Conservation (phyloP, 2,329 filamentous ascomycete genomes). For the Massarina eburnea region DNA sequence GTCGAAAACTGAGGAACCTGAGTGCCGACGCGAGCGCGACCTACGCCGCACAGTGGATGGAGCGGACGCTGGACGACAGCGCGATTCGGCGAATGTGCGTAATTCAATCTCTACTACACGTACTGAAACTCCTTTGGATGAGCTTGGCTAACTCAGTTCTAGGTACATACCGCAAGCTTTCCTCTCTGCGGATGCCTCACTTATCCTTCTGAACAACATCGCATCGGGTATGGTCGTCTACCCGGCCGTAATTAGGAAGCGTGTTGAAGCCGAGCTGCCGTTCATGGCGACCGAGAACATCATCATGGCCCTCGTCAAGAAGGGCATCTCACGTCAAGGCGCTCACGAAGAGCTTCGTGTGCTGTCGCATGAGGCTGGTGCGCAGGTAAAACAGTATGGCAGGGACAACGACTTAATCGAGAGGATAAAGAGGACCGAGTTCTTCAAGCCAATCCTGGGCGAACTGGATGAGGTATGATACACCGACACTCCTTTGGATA, state of each 20-base stretch:
- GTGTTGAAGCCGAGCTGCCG: constrained; percentile 74
- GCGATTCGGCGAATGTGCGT: constrained; percentile 63
- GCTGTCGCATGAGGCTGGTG: constrained; percentile 72
- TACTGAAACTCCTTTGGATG: no score
- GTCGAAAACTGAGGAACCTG: constrained; percentile 57
- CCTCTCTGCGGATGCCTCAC: constrained; percentile 57
- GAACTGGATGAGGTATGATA: constrained; percentile 69
- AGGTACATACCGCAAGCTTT: constrained; percentile 47
- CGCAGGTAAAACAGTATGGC: constrained; percentile 71
- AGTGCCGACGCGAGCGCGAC: constrained; percentile 63
- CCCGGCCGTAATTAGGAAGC: constrained; percentile 68
- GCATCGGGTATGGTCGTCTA: constrained; percentile 76
- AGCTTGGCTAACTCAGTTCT: no score
- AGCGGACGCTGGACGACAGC: constrained; percentile 76
- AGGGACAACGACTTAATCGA: constrained; percentile 80
- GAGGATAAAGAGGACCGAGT: constrained; percentile 70
- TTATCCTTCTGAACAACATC: constrained; percentile 72
- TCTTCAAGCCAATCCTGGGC: constrained; percentile 70
- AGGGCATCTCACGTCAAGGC: constrained; percentile 73
- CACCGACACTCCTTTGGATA: no score
- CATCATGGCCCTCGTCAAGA: constrained; percentile 68
- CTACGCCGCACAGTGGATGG: constrained; percentile 73
- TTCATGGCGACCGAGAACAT: constrained; percentile 74
- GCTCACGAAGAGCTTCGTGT: constrained; percentile 85
- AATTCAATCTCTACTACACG: no score